Evolutionary conservation across 331 rosid genomes (phyloP).

Genomic region (Telfairia occidentalis): DNA sequence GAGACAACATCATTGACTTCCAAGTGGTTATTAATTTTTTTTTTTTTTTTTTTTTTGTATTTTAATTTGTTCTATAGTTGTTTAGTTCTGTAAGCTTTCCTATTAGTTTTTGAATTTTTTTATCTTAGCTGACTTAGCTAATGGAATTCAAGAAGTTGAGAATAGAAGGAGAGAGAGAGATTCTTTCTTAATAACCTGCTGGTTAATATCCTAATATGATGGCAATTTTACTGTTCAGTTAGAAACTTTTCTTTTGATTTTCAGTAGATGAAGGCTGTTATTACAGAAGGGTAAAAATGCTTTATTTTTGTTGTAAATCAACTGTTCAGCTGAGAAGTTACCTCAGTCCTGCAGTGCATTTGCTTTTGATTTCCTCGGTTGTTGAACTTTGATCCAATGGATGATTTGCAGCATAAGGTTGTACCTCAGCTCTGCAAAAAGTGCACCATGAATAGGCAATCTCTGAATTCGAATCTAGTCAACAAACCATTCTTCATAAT

Average conservation of each 20-base stretch:
- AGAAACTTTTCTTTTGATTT: neutral
- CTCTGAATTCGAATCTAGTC: neutral
- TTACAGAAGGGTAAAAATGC: neutral
- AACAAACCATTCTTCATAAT: neutral
- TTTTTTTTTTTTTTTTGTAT: too few species aligned
- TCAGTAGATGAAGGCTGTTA: neutral
- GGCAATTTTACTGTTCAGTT: neutral
- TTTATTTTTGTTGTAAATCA: neutral
- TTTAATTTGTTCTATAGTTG: constrained; percentile 16
- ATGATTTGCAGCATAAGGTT: constrained; percentile 4
- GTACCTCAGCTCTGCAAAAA: neutral
- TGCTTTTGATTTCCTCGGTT: neutral
- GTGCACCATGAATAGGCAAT: neutral
- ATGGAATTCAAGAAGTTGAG: constrained; percentile 5
- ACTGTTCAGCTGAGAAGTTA: neutral
- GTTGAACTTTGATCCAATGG: neutral
- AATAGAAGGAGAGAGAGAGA: neutral
- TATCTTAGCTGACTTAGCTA: constrained; percentile 12
- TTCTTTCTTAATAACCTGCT: constrained; percentile 8
- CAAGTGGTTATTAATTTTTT: constrained; percentile 7
- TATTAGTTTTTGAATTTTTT: neutral
- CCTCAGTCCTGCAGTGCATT: neutral
- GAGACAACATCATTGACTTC: neutral
- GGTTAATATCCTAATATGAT: neutral
- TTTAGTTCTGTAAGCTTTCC: neutral